phyloP scores from a whole-genome alignment of 1,139 yeast genomes.

The Scheffersomyces parashehatae region DNA sequence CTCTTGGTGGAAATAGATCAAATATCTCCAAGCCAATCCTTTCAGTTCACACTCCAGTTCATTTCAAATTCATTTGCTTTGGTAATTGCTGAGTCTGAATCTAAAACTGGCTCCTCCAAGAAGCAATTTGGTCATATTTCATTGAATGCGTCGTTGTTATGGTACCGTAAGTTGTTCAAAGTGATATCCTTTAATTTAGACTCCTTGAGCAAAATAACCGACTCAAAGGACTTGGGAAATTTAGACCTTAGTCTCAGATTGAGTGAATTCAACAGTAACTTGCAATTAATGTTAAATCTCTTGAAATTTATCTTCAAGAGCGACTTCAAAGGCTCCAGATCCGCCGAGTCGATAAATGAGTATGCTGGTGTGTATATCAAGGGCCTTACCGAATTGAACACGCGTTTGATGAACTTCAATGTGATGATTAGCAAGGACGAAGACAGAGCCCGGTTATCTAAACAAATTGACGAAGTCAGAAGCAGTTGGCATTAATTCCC shows the following conservation, averaged over 20 bases:
- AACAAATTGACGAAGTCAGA: not conserved
- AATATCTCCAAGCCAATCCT: slow-evolving; percentile 36
- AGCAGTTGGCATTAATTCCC: no score
- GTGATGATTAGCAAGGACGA: slow-evolving; percentile 13
- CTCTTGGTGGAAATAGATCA: slow-evolving; percentile 44
- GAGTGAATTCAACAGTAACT: slow-evolving; percentile 21
- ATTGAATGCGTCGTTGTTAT: slow-evolving; percentile 22
- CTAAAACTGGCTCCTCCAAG: not conserved
- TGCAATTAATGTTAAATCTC: slow-evolving; percentile 23
- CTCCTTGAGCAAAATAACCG: slow-evolving; percentile 22
- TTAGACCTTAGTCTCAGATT: slow-evolving; percentile 17
- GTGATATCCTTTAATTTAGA: slow-evolving; percentile 33
- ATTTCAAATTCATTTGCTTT: slow-evolving; percentile 43
- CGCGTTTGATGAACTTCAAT: slow-evolving; percentile 16
- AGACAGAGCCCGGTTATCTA: slow-evolving; percentile 6
- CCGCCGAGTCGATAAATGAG: no score
- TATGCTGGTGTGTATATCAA: not conserved
- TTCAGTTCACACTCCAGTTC: slow-evolving; percentile 45
- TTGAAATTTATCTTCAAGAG: slow-evolving; percentile 16
- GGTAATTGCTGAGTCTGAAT: slow-evolving; percentile 17
- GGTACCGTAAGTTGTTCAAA: slow-evolving; percentile 38
- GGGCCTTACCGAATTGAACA: slow-evolving; percentile 14
- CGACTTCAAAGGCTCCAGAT: not conserved
- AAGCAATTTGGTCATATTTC: slow-evolving; percentile 11
- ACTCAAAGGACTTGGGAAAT: slow-evolving; percentile 7